Base-by-base conservation (phyloP, 495 filamentous ascomycete species). In the Hyaloscypha finlandica region DNA sequence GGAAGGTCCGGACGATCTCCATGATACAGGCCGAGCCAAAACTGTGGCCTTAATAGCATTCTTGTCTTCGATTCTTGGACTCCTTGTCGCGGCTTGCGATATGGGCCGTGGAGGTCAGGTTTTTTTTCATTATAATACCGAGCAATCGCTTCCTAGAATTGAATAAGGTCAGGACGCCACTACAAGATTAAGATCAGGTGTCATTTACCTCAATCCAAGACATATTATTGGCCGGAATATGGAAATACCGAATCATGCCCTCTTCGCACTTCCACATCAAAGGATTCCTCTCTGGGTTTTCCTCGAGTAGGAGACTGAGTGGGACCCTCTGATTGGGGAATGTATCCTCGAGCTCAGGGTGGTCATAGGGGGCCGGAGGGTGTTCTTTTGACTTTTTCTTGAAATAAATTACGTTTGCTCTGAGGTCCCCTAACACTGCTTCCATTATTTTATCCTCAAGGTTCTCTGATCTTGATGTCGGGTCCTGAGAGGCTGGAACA, bases 201-300 rank as follows among this genome's bases (percentile, higher is more conserved):
- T 6, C 9, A 60, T 33, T n/a, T 16, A 61, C 59, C 37, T 77
- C 74, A 3, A 76, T 66, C 72, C 72, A 77, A 3, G 42, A 53
- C 77, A 79, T 79, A 61, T 79, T 77, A 64, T 79, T 79, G 22
- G 73, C 72, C 11, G 77, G 77, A 22, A 79, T 68, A 54, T 79
- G 77, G 39, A 79, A 74, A 59, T 78, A 78, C 3, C 75, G 67
- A 20, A 78, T 58, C 20, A 72, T 51, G 32, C 63, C 63, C 31
- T 67, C 56, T 4, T 70, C 70, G 64, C 58, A 61, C 45, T 29
- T 30, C 30, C 30, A 48, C 71, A 76, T 70, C 8, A 77, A 62
- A 30, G 71, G 73, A 55, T 76, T 76, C 45, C 29, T 31, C 51
- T 53, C 4, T 5, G 45, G 22, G 64, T 74, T 68, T 8, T 72